phyloP scores from a whole-genome alignment of 192 early-diverging fungal species.

The Tieghemiomyces parasiticus region DNA sequence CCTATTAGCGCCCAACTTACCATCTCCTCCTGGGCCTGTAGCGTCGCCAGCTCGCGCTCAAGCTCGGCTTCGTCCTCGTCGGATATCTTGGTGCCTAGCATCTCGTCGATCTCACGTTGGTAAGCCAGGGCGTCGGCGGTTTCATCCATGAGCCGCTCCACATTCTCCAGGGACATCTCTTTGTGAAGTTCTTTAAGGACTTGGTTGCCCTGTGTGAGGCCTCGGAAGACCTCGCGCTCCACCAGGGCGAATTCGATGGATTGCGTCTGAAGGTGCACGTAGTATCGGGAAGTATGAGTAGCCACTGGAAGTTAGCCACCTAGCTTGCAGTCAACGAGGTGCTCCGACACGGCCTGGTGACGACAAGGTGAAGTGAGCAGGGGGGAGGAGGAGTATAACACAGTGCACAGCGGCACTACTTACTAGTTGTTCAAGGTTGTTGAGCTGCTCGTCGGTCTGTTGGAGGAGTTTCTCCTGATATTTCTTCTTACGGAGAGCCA shows the following conservation, averaged over 20 bases:
- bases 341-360: too few relatives aligned
- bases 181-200: constrained; percentile 73
- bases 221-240: constrained; percentile 76
- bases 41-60: constrained; percentile 30
- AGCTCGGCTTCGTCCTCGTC: constrained; percentile 36
- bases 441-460: constrained; percentile 75
- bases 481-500: constrained; percentile 92
- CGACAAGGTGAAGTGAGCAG: too few relatives aligned
- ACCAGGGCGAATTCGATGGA: constrained; percentile 88
- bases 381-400: too few relatives aligned
- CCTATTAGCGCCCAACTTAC: too few relatives aligned
- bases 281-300: too few relatives aligned
- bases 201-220: constrained; percentile 69
- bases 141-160: constrained; percentile 89
- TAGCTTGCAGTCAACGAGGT: too few relatives aligned
- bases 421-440: constrained; percentile 82
- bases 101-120: constrained; percentile 50
- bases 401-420: too few relatives aligned
- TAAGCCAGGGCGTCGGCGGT: constrained; percentile 92
- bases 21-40: constrained; percentile 6
- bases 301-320: too few relatives aligned
- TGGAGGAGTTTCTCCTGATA: constrained; percentile 81
- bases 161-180: constrained; percentile 79
- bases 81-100: constrained; percentile 27
- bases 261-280: constrained; percentile 49